Base-by-base conservation (phyloP, 2,329 filamentous ascomycete species). In the Pseudogymnoascus sp. region DNA sequence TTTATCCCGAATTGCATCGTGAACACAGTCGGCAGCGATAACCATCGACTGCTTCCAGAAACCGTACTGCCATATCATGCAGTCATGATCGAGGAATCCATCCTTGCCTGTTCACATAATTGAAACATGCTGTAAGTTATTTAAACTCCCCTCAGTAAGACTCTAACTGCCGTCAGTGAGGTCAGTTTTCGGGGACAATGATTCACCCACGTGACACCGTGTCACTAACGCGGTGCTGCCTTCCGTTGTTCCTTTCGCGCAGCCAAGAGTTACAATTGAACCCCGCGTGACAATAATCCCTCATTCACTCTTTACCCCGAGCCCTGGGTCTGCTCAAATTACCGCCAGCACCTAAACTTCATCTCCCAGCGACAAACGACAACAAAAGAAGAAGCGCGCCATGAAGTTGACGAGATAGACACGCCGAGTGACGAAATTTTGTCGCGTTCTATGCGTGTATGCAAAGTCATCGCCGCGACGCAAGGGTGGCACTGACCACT, bases 401-500 rank as follows among this genome's bases (percentile, higher is more conserved):
- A 33, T 33, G 50, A 33, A 33, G 26, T 56, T 33, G 26, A 21
- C n/a, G 15, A 19, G 29, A 21, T 56, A 56, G 11, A 33, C 50
- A 56, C 50, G 50, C 17, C 26, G 50, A 56, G 4, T 21, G 50
- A 33, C 50, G 31, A 29, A 56, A 56, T 56, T 56, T 56, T 33
- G 50, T 56, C 50, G 50, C 50, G 46, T 56, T 31, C 46, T 1
- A 4, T 56, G 46, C 46, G 50, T 56, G 50, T 56, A 56, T 56
- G 50, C 50, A 56, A 56, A 56, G 50, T 56, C 50, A 56, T 56
- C 50, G 29, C 50, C 50, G 50, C 50, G 50, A 56, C 50, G 29
- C 50, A 56, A 56, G 50, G 50, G 50, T 56, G 50, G 50, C 50
- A 56, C 50, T 56, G 50, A 56, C 50, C 50, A 56, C 50, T 33